Conservation (phyloP, 768 basidiomycete genomes). For the Calocybe indica region DNA sequence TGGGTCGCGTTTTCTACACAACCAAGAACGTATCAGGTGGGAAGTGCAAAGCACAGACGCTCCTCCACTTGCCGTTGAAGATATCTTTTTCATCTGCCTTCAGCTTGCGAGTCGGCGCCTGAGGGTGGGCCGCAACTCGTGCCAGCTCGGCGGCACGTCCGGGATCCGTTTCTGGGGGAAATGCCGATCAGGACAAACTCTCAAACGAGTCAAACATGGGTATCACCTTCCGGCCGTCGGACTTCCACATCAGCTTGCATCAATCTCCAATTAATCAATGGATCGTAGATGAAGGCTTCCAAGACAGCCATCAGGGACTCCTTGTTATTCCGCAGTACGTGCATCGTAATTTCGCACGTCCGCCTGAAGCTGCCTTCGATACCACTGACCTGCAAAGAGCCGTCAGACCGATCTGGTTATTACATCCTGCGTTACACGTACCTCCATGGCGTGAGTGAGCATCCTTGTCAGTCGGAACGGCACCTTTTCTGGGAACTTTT, state of each 20-base stretch:
- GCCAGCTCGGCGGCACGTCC: slow-evolving; percentile 58
- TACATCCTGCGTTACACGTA: slow-evolving; percentile 23
- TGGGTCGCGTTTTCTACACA: slow-evolving; percentile 39
- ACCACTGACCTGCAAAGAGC: slow-evolving; percentile 72
- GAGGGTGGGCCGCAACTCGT: slow-evolving; percentile 66
- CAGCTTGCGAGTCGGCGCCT: slow-evolving; percentile 74
- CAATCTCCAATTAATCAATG: slow-evolving; percentile 94
- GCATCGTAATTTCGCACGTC: slow-evolving; percentile 98
- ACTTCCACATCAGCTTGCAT: slow-evolving; percentile 79
- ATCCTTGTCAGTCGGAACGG: slow-evolving; percentile 98
- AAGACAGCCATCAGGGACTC: slow-evolving; percentile 99
- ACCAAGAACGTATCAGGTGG: background rate
- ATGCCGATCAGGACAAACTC: slow-evolving; percentile 1
- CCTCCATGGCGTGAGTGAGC: slow-evolving; percentile 99
- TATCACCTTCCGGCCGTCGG: slow-evolving; percentile 60
- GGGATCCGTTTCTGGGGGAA: slow-evolving; percentile 41
- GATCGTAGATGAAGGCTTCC: slow-evolving; percentile 98
- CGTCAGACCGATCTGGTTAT: slow-evolving; percentile 4
- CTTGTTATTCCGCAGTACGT: slow-evolving; percentile 91
- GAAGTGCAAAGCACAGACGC: background rate
- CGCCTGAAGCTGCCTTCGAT: slow-evolving; percentile 96
- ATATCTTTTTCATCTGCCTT: slow-evolving; percentile 94
- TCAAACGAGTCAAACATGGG: slow-evolving; percentile 3
- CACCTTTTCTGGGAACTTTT: slow-evolving; percentile 98
- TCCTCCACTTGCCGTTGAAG: slow-evolving; percentile 61